phyloP scores from a whole-genome alignment of 1,284 basidiomycete species.

The Phlebopus sp. region DNA sequence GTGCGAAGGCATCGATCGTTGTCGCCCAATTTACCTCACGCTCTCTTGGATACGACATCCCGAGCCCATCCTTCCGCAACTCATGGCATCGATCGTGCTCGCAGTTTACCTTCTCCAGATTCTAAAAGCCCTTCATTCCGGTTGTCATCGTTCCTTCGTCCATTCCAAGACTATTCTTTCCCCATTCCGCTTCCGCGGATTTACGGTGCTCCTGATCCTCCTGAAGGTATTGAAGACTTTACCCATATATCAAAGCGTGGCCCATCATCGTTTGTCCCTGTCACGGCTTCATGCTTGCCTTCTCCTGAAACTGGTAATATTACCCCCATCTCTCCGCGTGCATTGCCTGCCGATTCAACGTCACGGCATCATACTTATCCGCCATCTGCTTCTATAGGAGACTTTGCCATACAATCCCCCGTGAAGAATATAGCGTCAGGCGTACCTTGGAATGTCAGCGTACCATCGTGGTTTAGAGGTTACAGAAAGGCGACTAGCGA shows the following conservation, averaged over 20 bases:
- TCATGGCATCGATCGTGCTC: conserved; percentile 38
- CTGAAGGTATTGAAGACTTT: conserved; percentile 55
- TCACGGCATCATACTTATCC: conserved; percentile 67
- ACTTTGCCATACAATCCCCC: conserved; percentile 24
- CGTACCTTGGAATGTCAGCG: conserved; percentile 55
- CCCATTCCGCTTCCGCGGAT: conserved; percentile 35
- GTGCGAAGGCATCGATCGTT: conserved; percentile 56
- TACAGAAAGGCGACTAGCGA: conserved; percentile 43
- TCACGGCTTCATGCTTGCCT: conserved; percentile 39
- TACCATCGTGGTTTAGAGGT: conserved; percentile 71
- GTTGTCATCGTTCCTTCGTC: conserved; percentile 58
- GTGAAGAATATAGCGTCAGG: conserved; percentile 26
- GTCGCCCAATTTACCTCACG: conserved; percentile 39
- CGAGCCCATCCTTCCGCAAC: conserved; percentile 31
- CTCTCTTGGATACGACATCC: conserved; percentile 67
- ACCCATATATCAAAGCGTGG: conserved; percentile 62
- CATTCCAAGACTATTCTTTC: conserved; percentile 52
- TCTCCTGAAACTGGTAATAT: conserved; percentile 15
- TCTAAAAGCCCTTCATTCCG: conserved; percentile 48
- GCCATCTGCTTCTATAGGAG: conserved; percentile 55
- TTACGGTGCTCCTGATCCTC: conserved; percentile 32
- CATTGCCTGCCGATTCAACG: conserved; percentile 18
- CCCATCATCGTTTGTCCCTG: conserved; percentile 57
- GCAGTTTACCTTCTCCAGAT: conserved; percentile 33
- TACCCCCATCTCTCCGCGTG: conserved; percentile 7